Conservation (phyloP, 352 stramenopile species). For the Pythium brachiatum region DNA sequence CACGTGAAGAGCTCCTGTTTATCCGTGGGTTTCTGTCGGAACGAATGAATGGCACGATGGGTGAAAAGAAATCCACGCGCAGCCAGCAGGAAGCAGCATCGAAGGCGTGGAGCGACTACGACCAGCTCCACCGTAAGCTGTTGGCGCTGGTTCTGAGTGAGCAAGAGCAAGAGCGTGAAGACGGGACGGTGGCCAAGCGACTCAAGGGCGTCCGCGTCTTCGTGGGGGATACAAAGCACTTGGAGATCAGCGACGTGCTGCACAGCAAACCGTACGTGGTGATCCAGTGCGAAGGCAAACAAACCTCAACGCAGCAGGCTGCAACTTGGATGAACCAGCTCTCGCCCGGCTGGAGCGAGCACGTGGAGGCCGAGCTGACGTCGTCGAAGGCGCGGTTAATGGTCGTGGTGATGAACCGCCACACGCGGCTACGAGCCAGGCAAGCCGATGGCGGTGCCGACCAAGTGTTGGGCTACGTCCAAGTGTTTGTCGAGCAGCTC, state of each 20-base stretch:
- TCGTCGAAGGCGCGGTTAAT: slow-evolving; percentile 37
- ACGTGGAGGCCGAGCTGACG: slow-evolving; percentile 45
- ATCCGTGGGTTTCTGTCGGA: slow-evolving; percentile 22
- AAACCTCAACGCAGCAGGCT: slow-evolving; percentile 25
- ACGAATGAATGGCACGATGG: not conserved
- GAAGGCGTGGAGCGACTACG: slow-evolving; percentile 42
- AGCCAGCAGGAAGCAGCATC: slow-evolving; percentile 21
- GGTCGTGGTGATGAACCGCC: slow-evolving; percentile 46
- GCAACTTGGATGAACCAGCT: slow-evolving; percentile 55
- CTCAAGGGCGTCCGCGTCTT: slow-evolving; percentile 42
- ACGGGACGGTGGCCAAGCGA: slow-evolving; percentile 4
- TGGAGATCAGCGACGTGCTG: slow-evolving; percentile 41
- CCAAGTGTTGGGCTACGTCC: slow-evolving; percentile 37
- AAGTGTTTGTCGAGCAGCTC: slow-evolving; percentile 40
- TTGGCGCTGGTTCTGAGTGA: slow-evolving; percentile 28
- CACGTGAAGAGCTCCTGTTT: slow-evolving; percentile 16
- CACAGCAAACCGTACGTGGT: slow-evolving; percentile 46
- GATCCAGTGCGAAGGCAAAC: slow-evolving; percentile 44
- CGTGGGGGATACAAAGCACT: slow-evolving; percentile 39
- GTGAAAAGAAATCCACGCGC: slow-evolving; percentile 10
- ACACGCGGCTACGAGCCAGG: slow-evolving; percentile 8
- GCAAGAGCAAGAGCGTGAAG: slow-evolving; percentile 4
- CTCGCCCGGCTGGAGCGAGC: slow-evolving; percentile 60
- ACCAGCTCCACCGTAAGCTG: slow-evolving; percentile 41
- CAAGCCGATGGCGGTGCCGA: slow-evolving; percentile 19